Evolutionary conservation across 2,329 filamentous ascomycete species (phyloP), one percentile per base, ranked within the genome.

Genomic region (Cordyceps cateniannulata): DNA sequence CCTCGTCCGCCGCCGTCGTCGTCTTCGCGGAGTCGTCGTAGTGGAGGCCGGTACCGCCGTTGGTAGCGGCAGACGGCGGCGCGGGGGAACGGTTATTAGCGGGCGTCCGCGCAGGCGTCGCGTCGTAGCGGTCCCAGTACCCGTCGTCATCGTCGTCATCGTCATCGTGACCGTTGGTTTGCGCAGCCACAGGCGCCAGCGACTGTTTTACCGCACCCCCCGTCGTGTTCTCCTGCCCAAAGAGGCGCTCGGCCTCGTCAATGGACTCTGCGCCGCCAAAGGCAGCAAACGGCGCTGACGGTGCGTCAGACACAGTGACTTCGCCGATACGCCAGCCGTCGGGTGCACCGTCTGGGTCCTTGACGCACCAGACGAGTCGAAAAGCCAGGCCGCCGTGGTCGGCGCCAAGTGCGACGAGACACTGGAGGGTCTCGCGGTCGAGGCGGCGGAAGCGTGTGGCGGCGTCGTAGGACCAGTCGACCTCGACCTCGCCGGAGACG

Each of bases 81-180:
- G 83, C 86, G 3, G 87, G 86, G 5, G 86, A 88, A 25, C 77
- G 79, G 68, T 87, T 85, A 24, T 77, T 73, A 7, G 81, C 85
- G 1, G 87, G 86, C 10, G 86, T 89, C 49, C 81, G 79, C 2
- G 81, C 80, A 1, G 89, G 87, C 4, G 87, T 90, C 27, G 83
- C 82, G 70, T 91, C 89, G 71, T 93, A 93, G 63, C 85, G 83
- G 35, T 85, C 87, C 90, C 90, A 93, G 72, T 93, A 93, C 66
- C 86, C 87, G 65, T 90, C 88, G 63, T 91, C 87, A 35, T 89
- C 87, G 24, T 89, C 87, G 0, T 85, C 85, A 0, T 86, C 83
- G 1, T 80, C 75, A 0, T 69, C 68, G 8, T 60, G 10, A 9
- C 18, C 32, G 51, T 58, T 8, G 38, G n/a, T 18, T 45, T 29